Base-by-base conservation (phyloP, 768 basidiomycete species). In the Boletus rufocinnamomeus region DNA sequence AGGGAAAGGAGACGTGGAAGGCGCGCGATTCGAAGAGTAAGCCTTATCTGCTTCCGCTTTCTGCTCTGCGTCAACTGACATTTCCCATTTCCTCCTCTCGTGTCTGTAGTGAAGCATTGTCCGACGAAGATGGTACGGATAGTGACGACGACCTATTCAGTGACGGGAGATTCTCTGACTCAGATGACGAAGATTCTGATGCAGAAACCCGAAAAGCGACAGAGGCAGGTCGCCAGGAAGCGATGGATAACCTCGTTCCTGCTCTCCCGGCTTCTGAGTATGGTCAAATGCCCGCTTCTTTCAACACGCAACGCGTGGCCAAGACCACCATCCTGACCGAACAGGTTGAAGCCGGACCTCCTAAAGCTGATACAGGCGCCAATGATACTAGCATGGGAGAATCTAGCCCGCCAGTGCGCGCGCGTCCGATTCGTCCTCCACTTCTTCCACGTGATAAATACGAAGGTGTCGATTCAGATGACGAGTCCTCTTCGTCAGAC, bases 381-480 rank as follows among this genome's bases (percentile, higher is more conserved):
- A 25, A 61, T 8, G 64, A 69, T 25, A 48, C 25, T 51, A 17
- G 16, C 40, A 28, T 23, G 8, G 56, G 23, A 28, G 43, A 50
- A 19, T 45, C 55, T 14, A 50, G 46, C 52, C 52, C 63, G 10
- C 68, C 73, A 55, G 47, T 66, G 19, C 72, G 60, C 41, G 63
- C 61, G n/a, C 83, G 77, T 59, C 78, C 80, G 3, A 80, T 91
- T 49, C 82, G 95, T n/a, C 77, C 83, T 21, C 93, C 95, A 1
- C 83, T 95, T 56, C 79, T 98, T 41, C 78, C 87, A 11, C 85
- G 92, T 27, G 88, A 98, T 66, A 80, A 80, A 64, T 98, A 88
- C 67, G 97, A 99, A 49, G 97, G 97, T 2, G 93, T 91, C 28
- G 85, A 96, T 69, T 97, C 95, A 2, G 93, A 95, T 65, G 93